Conservation (phyloP, 1,284 basidiomycete species). For the Cyathus olla region DNA sequence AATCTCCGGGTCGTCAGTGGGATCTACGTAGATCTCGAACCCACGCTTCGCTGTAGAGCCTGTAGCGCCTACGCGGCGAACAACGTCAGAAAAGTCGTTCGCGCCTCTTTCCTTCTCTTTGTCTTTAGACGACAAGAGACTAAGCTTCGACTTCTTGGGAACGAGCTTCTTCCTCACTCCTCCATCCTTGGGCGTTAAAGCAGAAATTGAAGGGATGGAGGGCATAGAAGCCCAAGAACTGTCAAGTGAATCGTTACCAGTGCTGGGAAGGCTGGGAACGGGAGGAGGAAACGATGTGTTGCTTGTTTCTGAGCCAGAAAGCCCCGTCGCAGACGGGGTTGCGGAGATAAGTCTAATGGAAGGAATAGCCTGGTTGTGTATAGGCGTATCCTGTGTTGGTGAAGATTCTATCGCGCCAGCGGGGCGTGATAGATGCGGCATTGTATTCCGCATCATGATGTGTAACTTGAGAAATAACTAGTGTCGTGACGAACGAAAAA, state of each 20-base stretch:
- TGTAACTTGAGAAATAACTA: background rate
- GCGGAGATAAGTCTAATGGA: conserved; percentile 78
- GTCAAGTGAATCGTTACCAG: conserved; percentile 30
- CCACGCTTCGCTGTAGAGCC: conserved; percentile 42
- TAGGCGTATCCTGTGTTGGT: conserved; percentile 7
- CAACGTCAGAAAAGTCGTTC: conserved; percentile 71
- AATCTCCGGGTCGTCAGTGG: conserved; percentile 69
- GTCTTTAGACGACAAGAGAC: conserved; percentile 48
- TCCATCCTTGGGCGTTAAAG: conserved; percentile 35
- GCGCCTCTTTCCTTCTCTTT: conserved; percentile 42
- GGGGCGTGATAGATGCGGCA: background rate
- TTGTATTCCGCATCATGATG: conserved; percentile 2
- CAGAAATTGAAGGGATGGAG: conserved; percentile 28
- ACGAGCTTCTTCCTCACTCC: conserved; percentile 62
- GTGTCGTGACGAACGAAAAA: conserved; percentile 4
- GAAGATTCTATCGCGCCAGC: background rate
- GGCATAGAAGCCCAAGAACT: conserved; percentile 45
- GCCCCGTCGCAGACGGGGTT: conserved; percentile 65
- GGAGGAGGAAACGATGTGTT: conserved; percentile 34
- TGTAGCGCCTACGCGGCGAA: conserved; percentile 63
- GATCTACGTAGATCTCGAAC: conserved; percentile 83
- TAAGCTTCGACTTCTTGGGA: conserved; percentile 80
- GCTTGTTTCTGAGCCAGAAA: conserved; percentile 45
- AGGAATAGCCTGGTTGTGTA: conserved; percentile 42
- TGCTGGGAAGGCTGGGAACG: too few relatives aligned